Percentiles rank a stretch among this genome's conserved stretches.
These are phyloP conservation scores for Amphichorda felina DNA, from an alignment of 2,329 filamentous ascomycete species.

Conservation along the genomic window DNA sequence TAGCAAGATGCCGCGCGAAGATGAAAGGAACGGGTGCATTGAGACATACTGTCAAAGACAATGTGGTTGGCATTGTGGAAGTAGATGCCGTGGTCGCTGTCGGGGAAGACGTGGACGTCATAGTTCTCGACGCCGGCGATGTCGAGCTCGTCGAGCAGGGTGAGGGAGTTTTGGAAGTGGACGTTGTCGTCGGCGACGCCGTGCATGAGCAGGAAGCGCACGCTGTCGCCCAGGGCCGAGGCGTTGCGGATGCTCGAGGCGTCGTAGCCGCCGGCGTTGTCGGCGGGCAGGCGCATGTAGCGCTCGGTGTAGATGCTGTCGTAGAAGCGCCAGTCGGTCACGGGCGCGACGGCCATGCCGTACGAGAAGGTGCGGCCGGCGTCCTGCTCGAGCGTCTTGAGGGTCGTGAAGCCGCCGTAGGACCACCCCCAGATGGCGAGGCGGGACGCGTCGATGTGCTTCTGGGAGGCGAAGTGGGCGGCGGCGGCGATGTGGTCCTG, in stretches of 20 bases:
- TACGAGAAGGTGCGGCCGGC: constrained; percentile 86
- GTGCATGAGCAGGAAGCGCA: constrained; percentile 91
- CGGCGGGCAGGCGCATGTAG: constrained; percentile 91
- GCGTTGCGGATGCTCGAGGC: constrained; percentile 65
- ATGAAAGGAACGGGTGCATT: neutral
- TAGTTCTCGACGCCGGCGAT: constrained; percentile 78
- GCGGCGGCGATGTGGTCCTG: constrained; percentile 86
- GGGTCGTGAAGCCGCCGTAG: constrained; percentile 87
- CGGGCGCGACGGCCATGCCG: constrained; percentile 94
- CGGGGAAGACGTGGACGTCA: constrained; percentile 91
- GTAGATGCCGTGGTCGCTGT: constrained; percentile 88
- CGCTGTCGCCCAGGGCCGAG: constrained; percentile 59
- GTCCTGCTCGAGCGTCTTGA: constrained; percentile 90
- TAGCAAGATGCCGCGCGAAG: too few species aligned
- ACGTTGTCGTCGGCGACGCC: constrained; percentile 96
- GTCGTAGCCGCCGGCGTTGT: constrained; percentile 68
- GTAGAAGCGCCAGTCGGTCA: constrained; percentile 97
- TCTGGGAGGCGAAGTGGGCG: constrained; percentile 67
- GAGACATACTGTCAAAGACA: constrained; percentile 78
- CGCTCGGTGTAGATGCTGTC: constrained; percentile 90
- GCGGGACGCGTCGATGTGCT: constrained; percentile 70
- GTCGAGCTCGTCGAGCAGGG: constrained; percentile 77
- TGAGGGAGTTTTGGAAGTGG: constrained; percentile 89
- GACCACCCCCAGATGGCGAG: constrained; percentile 99
- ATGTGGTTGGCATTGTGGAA: constrained; percentile 89